Evolutionary conservation across 805 yeast genomes (phyloP).

Genomic region (Tetrapisispora namnaoensis): DNA sequence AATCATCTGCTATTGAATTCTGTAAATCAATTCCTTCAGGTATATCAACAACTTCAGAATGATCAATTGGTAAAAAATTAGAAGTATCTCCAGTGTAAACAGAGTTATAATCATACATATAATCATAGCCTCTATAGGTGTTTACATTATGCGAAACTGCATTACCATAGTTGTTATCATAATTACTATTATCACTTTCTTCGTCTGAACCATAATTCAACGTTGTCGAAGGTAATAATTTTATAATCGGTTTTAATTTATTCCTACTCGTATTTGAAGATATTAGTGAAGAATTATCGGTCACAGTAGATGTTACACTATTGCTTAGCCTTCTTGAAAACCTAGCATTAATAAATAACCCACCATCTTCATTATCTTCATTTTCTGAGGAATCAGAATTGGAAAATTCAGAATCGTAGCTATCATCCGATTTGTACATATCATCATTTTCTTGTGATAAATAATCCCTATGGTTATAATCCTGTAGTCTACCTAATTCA

Average conservation of each 20-base stretch:
- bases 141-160: constrained; percentile 64
- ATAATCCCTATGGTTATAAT: constrained; percentile 6
- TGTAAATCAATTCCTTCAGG: constrained; percentile 28
- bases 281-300: constrained; percentile 20
- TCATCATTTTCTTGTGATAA: constrained; percentile 6
- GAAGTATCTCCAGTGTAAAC: constrained; percentile 50
- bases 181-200: constrained; percentile 33
- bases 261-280: constrained; percentile 11
- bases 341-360: constrained; percentile 27
- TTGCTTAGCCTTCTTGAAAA: constrained; percentile 23
- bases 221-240: constrained; percentile 76
- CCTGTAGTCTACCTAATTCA: neutral
- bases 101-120: constrained; percentile 70
- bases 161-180: constrained; percentile 35
- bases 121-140: constrained; percentile 66
- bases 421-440: constrained; percentile 5
- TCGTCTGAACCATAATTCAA: constrained; percentile 68
- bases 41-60: constrained; percentile 29
- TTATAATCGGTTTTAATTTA: constrained; percentile 47
- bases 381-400: constrained; percentile 11
- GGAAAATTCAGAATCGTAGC: constrained; percentile 4
- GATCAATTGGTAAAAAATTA: constrained; percentile 26
- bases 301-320: constrained; percentile 16
- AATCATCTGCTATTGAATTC: constrained; percentile 21
- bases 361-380: constrained; percentile 27